Evolutionary conservation across 208 protist genomes (phyloP).

Genomic region (Crithidia thermophila): DNA sequence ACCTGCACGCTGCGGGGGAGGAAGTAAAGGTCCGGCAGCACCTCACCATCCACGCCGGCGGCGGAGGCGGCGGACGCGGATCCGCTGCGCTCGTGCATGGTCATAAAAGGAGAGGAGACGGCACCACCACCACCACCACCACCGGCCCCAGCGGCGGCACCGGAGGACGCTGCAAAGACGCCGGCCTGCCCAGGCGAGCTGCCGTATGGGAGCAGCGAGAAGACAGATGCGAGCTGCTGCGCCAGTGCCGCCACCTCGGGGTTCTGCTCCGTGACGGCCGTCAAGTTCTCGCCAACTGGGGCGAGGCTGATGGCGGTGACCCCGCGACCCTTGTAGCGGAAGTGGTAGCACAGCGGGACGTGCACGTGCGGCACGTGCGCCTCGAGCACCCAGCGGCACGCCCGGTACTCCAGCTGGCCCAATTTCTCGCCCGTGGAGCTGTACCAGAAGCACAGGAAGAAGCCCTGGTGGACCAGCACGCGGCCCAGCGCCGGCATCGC

Average conservation of each 20-base stretch:
- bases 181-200: constrained; percentile 4
- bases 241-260: constrained; percentile 46
- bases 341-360: constrained; percentile 57
- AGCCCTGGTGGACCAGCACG: constrained; percentile 40
- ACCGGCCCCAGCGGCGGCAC: neutral
- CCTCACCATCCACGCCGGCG: constrained; percentile 22
- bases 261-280: constrained; percentile 43
- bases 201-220: constrained; percentile 43
- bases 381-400: constrained; percentile 51
- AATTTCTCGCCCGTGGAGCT: constrained; percentile 41
- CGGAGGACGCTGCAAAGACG: neutral
- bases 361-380: constrained; percentile 37
- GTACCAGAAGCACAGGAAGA: constrained; percentile 59
- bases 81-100: neutral
- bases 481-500: constrained; percentile 39
- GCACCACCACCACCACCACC: neutral
- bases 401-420: constrained; percentile 47
- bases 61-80: constrained; percentile 8
- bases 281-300: constrained; percentile 39
- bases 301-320: constrained; percentile 39
- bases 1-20: constrained; percentile 37
- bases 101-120: neutral
- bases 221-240: constrained; percentile 49
- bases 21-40: constrained; percentile 26
- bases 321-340: constrained; percentile 56